Conservation (phyloP, 2,329 filamentous ascomycete genomes). For the Colletotrichum endophyticum region DNA sequence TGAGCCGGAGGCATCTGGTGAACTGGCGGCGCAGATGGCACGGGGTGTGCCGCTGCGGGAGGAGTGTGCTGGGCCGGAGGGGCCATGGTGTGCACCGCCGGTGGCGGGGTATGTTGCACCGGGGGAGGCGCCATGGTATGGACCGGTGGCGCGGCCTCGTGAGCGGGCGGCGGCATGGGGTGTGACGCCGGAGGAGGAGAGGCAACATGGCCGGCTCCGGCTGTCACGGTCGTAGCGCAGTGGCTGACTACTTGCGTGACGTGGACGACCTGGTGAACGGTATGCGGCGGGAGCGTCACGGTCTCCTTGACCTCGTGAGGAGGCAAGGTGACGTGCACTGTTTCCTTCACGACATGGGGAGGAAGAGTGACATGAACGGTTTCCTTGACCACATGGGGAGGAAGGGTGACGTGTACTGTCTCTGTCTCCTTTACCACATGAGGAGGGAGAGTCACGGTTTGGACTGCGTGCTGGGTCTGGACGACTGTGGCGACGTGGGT, state of each 20-base stretch:
- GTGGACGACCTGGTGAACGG: background rate
- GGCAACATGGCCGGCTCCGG: background rate
- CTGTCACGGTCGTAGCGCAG: background rate
- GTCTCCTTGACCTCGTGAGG: constrained; percentile 3
- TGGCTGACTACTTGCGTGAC: background rate
- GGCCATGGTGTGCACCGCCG: background rate
- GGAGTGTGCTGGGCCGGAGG: background rate
- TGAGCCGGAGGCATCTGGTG: background rate
- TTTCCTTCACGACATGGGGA: background rate
- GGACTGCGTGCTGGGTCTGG: background rate
- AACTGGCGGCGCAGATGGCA: background rate
- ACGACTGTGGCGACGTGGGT: background rate
- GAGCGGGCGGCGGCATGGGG: background rate
- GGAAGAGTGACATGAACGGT: constrained; percentile 4
- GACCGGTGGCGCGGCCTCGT: background rate
- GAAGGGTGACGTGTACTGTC: constrained; percentile 6
- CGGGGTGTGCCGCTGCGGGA: background rate
- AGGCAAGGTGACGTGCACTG: background rate
- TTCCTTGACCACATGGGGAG: constrained; percentile 1
- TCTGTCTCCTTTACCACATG: background rate
- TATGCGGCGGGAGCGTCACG: background rate
- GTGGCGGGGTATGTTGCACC: background rate
- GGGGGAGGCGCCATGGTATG: background rate
- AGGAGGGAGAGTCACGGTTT: background rate
- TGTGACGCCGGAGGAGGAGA: background rate